These are phyloP conservation scores for Paramecium sonneborni DNA, from an alignment of 73 alveolate species.

Conservation along the genomic window DNA sequence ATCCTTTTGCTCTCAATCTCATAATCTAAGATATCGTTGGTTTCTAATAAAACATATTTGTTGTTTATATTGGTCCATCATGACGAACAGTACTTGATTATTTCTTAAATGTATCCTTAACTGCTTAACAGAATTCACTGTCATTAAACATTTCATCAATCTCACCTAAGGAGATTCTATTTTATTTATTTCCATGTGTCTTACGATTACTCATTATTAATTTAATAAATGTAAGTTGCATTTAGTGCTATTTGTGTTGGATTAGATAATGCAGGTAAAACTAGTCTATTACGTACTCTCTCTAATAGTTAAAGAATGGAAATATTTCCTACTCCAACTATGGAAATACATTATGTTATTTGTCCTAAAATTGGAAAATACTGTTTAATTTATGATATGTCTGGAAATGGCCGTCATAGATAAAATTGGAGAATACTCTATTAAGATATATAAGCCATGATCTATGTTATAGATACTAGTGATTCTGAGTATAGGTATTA, in stretches of 20 bases:
- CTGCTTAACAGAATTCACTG: background rate
- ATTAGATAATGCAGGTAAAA: slow-evolving; percentile 44
- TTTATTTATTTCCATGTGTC: background rate
- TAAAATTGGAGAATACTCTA: background rate
- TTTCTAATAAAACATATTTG: background rate
- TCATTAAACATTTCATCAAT: slow-evolving; percentile 8
- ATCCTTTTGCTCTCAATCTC: slow-evolving; percentile 10
- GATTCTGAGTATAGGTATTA: background rate
- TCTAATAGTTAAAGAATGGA: slow-evolving; percentile 41
- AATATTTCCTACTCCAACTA: slow-evolving; percentile 40
- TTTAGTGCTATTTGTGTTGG: slow-evolving; percentile 26
- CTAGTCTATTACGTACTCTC: background rate
- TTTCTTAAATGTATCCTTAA: background rate
- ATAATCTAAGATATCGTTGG: background rate
- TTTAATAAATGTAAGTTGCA: slow-evolving; percentile 34
- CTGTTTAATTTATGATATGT: background rate
- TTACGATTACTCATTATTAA: slow-evolving; percentile 16
- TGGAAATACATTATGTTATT: slow-evolving; percentile 24
- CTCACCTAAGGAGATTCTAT: background rate
- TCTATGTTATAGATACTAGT: slow-evolving; percentile 21
- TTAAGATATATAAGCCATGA: slow-evolving; percentile 16
- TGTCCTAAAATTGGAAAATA: background rate
- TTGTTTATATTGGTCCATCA: background rate
- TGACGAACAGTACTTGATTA: background rate
- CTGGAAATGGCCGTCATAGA: slow-evolving; percentile 37